Conservation (phyloP, 257 asterid species). For the Thymus quinquecostatus region DNA sequence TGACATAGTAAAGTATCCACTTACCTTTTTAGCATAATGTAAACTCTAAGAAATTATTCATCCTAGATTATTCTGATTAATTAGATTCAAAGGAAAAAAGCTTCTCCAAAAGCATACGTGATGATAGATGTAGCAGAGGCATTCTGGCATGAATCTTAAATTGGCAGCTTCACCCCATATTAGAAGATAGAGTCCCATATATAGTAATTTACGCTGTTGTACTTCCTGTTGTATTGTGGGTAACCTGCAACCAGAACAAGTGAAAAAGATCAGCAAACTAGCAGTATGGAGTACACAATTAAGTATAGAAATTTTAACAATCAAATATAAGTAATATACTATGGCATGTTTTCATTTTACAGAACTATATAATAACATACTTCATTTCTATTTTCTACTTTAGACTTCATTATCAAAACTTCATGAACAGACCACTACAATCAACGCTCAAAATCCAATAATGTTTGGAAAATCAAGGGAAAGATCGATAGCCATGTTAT, state of each 20-base stretch:
- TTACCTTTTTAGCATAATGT: constrained; percentile 13
- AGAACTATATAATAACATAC: neutral
- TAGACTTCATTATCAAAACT: neutral
- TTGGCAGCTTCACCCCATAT: constrained; percentile 99
- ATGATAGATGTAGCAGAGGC: constrained; percentile 96
- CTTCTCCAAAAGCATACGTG: constrained; percentile 63
- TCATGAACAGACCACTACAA: neutral
- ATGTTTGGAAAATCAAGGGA: constrained; percentile 16
- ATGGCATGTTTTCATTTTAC: neutral
- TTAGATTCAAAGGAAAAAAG: constrained; percentile 20
- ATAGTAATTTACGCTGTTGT: constrained; percentile 91
- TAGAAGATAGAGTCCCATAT: constrained; percentile 92
- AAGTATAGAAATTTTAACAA: too few species aligned
- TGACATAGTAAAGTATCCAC: constrained; percentile 3
- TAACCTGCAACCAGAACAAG: constrained; percentile 57
- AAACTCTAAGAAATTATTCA: constrained; percentile 8
- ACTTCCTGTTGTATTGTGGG: constrained; percentile 99
- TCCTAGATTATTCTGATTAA: constrained; percentile 13
- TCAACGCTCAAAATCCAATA: constrained; percentile 24
- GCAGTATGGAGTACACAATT: neutral
- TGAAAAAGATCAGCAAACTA: constrained; percentile 27
- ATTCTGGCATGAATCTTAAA: constrained; percentile 97
- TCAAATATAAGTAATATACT: too few species aligned
- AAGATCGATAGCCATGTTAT: neutral
- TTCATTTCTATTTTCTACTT: neutral